These are phyloP conservation scores for Myxozyma vanderwaltii DNA, from an alignment of 805 yeast genomes.

Conservation along the genomic window DNA sequence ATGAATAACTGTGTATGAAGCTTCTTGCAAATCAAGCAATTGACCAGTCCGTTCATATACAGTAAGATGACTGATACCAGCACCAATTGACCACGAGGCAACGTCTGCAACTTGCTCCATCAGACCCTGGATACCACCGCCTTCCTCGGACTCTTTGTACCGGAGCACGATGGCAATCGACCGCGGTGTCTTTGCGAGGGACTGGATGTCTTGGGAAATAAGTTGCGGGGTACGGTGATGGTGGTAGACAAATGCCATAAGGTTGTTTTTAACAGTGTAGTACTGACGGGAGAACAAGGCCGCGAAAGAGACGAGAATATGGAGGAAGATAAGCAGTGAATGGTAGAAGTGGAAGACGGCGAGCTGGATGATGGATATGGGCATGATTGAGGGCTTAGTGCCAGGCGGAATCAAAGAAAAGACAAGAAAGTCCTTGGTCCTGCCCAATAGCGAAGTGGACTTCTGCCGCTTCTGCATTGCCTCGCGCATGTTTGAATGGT, in stretches of 20 bases:
- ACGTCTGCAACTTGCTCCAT: constrained; percentile 76
- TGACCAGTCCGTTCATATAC: constrained; percentile 60
- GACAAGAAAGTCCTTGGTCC: constrained; percentile 11
- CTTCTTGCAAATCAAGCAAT: constrained; percentile 17
- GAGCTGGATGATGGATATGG: constrained; percentile 21
- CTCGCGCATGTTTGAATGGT: background rate
- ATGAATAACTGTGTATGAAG: constrained; percentile 17
- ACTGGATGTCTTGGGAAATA: constrained; percentile 78
- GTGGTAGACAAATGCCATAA: constrained; percentile 34
- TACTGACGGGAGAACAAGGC: constrained; percentile 11
- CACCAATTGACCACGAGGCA: constrained; percentile 83
- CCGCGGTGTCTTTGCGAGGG: constrained; percentile 74
- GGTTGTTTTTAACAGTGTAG: constrained; percentile 29
- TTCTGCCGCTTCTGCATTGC: background rate
- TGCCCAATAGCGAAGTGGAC: background rate
- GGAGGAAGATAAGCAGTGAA: constrained; percentile 29
- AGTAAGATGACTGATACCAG: constrained; percentile 73
- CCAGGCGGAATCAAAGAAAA: constrained; percentile 20
- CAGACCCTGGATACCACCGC: constrained; percentile 84
- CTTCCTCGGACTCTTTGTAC: constrained; percentile 75
- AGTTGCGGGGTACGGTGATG: constrained; percentile 66
- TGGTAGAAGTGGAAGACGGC: constrained; percentile 27
- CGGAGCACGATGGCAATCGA: constrained; percentile 75
- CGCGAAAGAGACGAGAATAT: constrained; percentile 25
- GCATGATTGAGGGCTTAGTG: constrained; percentile 8